Base-by-base conservation (phyloP, 1,139 yeast species). In the Eremothecium gossypii region DNA sequence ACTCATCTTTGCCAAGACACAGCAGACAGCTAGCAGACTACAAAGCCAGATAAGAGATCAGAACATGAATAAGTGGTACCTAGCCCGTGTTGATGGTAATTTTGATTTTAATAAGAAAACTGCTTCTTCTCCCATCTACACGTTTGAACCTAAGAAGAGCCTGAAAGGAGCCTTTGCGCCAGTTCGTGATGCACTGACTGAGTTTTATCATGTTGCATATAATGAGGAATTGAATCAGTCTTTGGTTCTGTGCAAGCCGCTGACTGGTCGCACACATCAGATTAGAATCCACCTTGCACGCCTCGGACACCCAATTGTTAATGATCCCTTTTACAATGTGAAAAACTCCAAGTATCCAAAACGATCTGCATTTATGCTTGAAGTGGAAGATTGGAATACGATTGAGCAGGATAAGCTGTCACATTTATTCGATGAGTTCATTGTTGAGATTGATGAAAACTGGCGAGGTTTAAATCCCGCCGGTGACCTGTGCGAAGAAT, bases 181-280 rank as follows among this genome's bases (percentile, higher is more conserved):
- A 6, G 51, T 61, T 10, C 61, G 62, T 30, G 57, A 55, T 1
- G 77, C 81, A 0, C 47, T 44, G 2, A 76, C 82, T 0, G 40
- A 50, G 5, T 71, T 76, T 46, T 48, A 60, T 39, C 58, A 61
- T 2, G 31, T 72, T 1, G 52, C 49, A 13, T 68, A 67, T 45
- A 57, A 56, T 38, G 32, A 53, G 0, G 42, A 42, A 1, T 48
- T 58, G 1, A 55, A 79, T 50, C 71, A 79, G 43, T 74, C 81
- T 42, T 59, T 83, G 1, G 83, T 83, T 0, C 53, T 66, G 40
- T 83, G 94, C 54, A 67, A 64, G 47, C 94, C 94, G 0, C 49
- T 74, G 7, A 78, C 91, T 0, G 95, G 94, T 0, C 70, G 83
- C 51, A 81, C 83, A 51, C 94, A 83, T 58, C 94, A 83, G 57